These are phyloP conservation scores for Scheffersomyces spartinae DNA, from an alignment of 805 yeast genomes.

Conservation along the genomic window DNA sequence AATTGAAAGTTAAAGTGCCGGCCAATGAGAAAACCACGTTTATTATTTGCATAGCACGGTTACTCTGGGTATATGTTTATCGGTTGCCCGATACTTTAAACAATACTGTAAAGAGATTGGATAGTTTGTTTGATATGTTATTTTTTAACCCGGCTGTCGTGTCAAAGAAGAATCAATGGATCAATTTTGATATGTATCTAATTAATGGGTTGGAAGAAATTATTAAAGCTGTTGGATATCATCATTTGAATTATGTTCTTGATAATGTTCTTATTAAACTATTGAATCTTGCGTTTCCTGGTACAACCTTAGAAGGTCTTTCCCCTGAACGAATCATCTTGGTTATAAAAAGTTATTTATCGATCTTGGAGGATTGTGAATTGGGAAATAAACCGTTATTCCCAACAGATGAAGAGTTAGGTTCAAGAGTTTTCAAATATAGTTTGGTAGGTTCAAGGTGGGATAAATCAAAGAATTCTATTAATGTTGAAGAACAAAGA, in stretches of 20 bases:
- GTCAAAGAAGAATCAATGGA: slow-evolving; percentile 64
- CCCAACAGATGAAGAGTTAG: slow-evolving; percentile 45
- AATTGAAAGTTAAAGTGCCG: slow-evolving; percentile 49
- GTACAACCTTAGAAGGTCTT: slow-evolving; percentile 45
- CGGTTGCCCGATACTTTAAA: slow-evolving; percentile 83
- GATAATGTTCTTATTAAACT: slow-evolving; percentile 71
- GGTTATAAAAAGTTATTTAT: slow-evolving; percentile 58
- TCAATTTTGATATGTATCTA: slow-evolving; percentile 48
- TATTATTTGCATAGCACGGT: slow-evolving; percentile 55
- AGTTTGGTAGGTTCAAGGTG: slow-evolving; percentile 12
- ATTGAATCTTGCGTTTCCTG: slow-evolving; percentile 49
- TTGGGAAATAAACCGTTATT: slow-evolving; percentile 53
- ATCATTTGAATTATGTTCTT: slow-evolving; percentile 66
- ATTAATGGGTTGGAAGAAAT: slow-evolving; percentile 60
- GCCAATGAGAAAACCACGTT: slow-evolving; percentile 42
- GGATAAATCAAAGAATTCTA: slow-evolving; percentile 1
- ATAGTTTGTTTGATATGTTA: slow-evolving; percentile 44
- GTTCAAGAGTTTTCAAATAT: slow-evolving; percentile 2
- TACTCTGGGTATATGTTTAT: slow-evolving; percentile 84
- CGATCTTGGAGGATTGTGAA: slow-evolving; percentile 55
- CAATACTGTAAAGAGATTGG: slow-evolving; percentile 72
- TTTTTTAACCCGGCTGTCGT: slow-evolving; percentile 31
- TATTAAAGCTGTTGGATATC: slow-evolving; percentile 67
- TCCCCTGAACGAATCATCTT: slow-evolving; percentile 63
- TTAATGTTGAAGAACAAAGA: slow-evolving; percentile 4